These are phyloP conservation scores for Cyberlindnera mississippiensis DNA, from an alignment of 805 yeast genomes.

Conservation along the genomic window DNA sequence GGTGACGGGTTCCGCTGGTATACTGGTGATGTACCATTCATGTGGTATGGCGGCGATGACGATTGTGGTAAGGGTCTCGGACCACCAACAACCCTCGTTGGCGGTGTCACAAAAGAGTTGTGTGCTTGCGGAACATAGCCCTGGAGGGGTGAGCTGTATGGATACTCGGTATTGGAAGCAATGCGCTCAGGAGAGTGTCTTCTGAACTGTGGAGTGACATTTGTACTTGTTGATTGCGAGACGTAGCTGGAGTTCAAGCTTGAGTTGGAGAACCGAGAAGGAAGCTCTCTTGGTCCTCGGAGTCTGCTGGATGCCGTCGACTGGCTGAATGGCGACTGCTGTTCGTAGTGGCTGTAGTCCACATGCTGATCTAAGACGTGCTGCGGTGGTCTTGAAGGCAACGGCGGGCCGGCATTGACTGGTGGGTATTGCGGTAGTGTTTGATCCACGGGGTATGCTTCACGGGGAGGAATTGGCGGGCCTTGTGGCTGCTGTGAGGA, in stretches of 20 bases:
- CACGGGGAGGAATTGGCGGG: slow-evolving; percentile 3
- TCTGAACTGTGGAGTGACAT: neutral
- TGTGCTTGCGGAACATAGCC: neutral
- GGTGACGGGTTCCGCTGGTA: slow-evolving; percentile 11
- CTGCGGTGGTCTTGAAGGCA: slow-evolving; percentile 24
- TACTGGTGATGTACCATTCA: slow-evolving; percentile 6
- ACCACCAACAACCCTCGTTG: slow-evolving; percentile 2
- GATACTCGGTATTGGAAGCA: neutral
- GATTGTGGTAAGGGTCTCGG: slow-evolving; percentile 12
- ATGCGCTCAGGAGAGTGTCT: slow-evolving; percentile 7
- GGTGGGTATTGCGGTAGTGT: neutral
- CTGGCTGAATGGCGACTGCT: neutral
- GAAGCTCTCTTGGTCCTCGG: slow-evolving; percentile 24
- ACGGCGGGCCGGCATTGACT: slow-evolving; percentile 17
- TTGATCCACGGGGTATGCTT: neutral
- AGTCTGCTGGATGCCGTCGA: slow-evolving; percentile 9
- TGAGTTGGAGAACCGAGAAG: slow-evolving; percentile 16
- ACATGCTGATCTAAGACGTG: slow-evolving; percentile 19
- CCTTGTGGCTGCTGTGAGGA: neutral
- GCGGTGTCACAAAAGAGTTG: neutral
- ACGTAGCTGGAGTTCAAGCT: slow-evolving; percentile 6
- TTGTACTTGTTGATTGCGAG: neutral
- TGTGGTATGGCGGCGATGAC: slow-evolving; percentile 6
- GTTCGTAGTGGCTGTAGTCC: neutral
- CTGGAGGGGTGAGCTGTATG: slow-evolving; percentile 3